Conservation (phyloP, 495 filamentous ascomycete species). For the Hyaloscypha variabilis region DNA sequence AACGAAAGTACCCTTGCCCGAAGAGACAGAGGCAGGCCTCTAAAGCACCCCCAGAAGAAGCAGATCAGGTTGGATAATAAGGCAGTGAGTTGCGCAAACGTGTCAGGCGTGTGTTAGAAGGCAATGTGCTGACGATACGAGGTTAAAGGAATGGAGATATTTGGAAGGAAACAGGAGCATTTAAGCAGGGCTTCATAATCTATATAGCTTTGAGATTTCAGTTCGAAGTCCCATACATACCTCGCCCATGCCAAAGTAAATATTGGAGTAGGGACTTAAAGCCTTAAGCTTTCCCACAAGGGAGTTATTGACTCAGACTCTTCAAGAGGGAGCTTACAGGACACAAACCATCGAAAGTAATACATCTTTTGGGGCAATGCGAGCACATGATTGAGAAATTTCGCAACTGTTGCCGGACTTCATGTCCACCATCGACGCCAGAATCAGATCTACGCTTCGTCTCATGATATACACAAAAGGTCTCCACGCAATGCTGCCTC, state of each 20-base stretch:
- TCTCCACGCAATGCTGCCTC: background rate
- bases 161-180: background rate
- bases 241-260: no score
- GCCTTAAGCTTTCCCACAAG: no score
- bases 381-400: background rate
- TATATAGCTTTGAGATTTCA: background rate
- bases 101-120: background rate
- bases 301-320: no score
- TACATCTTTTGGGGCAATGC: background rate
- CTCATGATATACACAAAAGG: background rate
- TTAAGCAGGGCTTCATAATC: background rate
- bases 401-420: background rate
- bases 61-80: background rate
- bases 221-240: background rate
- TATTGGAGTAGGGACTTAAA: no score
- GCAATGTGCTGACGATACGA: background rate
- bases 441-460: background rate
- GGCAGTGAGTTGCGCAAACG: no score
- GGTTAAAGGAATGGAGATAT: background rate
- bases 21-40: background rate
- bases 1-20: conserved; percentile 6
- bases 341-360: no score
- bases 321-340: no score
- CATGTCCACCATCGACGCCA: background rate
- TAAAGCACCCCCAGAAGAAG: background rate